phyloP scores from a whole-genome alignment of 78 protist genomes.

The Dictyostelium firmibasis region DNA sequence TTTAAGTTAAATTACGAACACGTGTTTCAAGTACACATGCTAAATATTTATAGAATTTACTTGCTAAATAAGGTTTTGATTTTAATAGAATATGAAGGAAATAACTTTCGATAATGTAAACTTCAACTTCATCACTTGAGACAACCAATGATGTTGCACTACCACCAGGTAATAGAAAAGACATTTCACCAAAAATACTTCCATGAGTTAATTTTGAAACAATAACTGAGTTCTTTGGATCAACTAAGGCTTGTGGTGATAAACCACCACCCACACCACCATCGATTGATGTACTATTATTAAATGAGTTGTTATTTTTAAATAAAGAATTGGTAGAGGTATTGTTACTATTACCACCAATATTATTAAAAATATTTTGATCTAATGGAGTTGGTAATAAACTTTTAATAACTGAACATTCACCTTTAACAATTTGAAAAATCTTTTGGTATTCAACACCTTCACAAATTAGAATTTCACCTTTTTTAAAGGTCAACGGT shows the following conservation, averaged over 20 bases:
- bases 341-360: neutral
- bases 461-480: slow-evolving; percentile 53
- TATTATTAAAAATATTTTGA: neutral
- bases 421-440: slow-evolving; percentile 77
- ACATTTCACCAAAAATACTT: slow-evolving; percentile 80
- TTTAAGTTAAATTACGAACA: neutral
- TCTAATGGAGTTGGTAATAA: neutral
- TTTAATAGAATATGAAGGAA: slow-evolving; percentile 75
- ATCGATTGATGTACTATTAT: neutral
- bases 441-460: slow-evolving; percentile 77
- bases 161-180: slow-evolving; percentile 61
- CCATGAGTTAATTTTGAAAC: slow-evolving; percentile 35
- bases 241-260: neutral
- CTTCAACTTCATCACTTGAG: slow-evolving; percentile 69
- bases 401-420: slow-evolving; percentile 68
- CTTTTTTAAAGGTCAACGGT: slow-evolving; percentile 41
- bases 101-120: slow-evolving; percentile 70
- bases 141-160: slow-evolving; percentile 69
- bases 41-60: slow-evolving; percentile 79
- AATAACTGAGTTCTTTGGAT: neutral
- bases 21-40: slow-evolving; percentile 72
- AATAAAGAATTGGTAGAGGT: neutral
- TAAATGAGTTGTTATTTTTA: neutral
- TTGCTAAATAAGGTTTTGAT: slow-evolving; percentile 55
- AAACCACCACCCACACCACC: neutral